Conservation (phyloP, 1,139 yeast species). For the Yamadazyma dushanensis region DNA sequence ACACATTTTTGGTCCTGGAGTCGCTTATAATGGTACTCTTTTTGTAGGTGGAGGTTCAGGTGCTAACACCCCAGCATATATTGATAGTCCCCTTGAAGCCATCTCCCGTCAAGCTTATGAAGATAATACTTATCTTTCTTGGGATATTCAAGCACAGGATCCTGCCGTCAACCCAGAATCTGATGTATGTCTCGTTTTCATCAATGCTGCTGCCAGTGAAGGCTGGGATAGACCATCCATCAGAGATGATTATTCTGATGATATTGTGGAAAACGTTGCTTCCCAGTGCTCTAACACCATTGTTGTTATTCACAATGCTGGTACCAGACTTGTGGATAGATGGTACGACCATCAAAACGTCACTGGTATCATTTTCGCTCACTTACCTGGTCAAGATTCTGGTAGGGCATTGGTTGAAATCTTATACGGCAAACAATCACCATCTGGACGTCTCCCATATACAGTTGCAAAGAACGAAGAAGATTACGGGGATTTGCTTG, state of each 20-base stretch:
- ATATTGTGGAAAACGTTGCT: conserved; percentile 48
- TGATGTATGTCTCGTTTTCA: conserved; percentile 51
- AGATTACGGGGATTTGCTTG: conserved; percentile 52
- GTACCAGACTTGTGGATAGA: conserved; percentile 54
- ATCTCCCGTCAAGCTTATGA: conserved; percentile 25
- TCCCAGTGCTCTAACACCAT: conserved; percentile 51
- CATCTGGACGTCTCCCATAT: conserved; percentile 62
- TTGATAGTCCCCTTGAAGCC: no score
- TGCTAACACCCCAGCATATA: no score
- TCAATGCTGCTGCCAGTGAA: conserved; percentile 53
- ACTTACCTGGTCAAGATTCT: conserved; percentile 63
- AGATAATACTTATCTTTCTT: conserved; percentile 41
- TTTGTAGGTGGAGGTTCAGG: no score
- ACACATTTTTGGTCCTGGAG: no score
- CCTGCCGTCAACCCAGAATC: conserved; percentile 50
- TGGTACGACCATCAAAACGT: conserved; percentile 60
- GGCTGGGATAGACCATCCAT: conserved; percentile 59
- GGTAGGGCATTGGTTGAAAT: no score
- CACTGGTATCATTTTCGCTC: conserved; percentile 53
- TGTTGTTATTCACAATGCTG: no score
- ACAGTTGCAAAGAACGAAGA: conserved; percentile 56
- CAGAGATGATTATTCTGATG: conserved; percentile 58
- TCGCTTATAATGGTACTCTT: no score
- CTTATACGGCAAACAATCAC: conserved; percentile 55
- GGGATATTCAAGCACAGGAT: conserved; percentile 42